Base-by-base conservation (phyloP, 768 basidiomycete genomes). In the Kondoa malvinella region DNA sequence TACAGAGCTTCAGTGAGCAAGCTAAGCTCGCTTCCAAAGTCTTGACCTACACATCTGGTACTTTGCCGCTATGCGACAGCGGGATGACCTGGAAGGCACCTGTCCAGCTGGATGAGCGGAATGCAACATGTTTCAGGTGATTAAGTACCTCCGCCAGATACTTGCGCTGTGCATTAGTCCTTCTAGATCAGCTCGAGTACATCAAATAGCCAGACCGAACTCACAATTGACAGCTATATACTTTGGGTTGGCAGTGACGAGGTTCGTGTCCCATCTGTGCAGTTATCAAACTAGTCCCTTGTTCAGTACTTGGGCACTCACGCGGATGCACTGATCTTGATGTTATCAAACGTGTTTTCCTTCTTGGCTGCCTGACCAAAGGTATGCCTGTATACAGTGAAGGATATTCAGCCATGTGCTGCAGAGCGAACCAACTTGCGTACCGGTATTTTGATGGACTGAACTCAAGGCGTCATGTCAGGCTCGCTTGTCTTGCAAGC, bases 1-100 rank as follows among this genome's bases (percentile, higher is more conserved):
- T n/a, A n/a, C n/a, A n/a, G n/a, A n/a, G n/a, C n/a, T n/a, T n/a
- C n/a, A n/a, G n/a, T n/a, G n/a, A n/a, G n/a, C n/a, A n/a, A n/a
- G n/a, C n/a, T n/a, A n/a, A n/a, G n/a, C n/a, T n/a, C n/a, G n/a
- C n/a, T n/a, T n/a, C n/a, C n/a, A n/a, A n/a, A n/a, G n/a, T n/a
- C n/a, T n/a, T n/a, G n/a, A n/a, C n/a, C n/a, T n/a, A n/a, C 70
- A 87, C 84, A 76, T 99, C 95, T 1, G 92, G 95, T 25, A 96
- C 82, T 78, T 74, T 74, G 65, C 73, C 74, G 1, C 74, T 72
- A 2, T 65, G 31, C 3, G 88, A 87, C 25, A 91, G 80, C 0
- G 94, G 95, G 2, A 95, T 80, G 75, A 99, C 86, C n/a, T 86
- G 87, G 75, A 97, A 96, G 2, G 95, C 92, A 66, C 90, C 90